Percentiles rank a stretch among this genome's conserved stretches.
Conservation (phyloP, 257 asterid genomes). For the Forsythia suspensa region DNA sequence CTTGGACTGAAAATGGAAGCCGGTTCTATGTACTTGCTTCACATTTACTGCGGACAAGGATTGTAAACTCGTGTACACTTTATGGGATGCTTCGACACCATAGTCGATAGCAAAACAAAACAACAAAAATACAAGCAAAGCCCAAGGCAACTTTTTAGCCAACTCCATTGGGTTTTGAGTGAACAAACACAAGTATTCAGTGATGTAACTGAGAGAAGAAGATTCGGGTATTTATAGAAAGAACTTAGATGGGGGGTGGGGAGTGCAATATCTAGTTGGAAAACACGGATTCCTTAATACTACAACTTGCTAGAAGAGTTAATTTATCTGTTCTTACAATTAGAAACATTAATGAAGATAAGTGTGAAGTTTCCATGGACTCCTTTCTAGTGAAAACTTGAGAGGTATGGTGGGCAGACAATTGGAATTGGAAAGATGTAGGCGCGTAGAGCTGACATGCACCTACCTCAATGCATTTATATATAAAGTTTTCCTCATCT, state of each 20-base stretch:
- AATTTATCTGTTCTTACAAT: not conserved
- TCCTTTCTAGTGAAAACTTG: not conserved
- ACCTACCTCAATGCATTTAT: not conserved
- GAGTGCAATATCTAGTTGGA: not conserved
- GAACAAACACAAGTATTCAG: not conserved
- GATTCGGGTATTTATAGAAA: not conserved
- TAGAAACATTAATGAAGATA: not conserved
- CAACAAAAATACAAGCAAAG: not conserved
- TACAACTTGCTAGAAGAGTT: not conserved
- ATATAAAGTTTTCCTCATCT: too few species aligned
- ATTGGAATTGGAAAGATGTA: not conserved
- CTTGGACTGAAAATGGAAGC: conserved; percentile 41
- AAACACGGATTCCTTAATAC: not conserved
- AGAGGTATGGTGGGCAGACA: not conserved
- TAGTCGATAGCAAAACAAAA: not conserved
- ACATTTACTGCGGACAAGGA: not conserved
- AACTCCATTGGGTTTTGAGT: not conserved
- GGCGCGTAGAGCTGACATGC: not conserved
- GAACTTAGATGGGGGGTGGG: not conserved
- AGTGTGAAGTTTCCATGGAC: not conserved
- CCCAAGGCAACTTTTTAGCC: not conserved
- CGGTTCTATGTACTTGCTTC: conserved; percentile 23
- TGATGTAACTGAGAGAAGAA: not conserved
- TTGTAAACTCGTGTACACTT: conserved; percentile 20
- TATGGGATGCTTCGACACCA: conserved; percentile 36